These are phyloP conservation scores for Phytophthora europaea DNA, from an alignment of 352 stramenopile species.

Conservation along the genomic window DNA sequence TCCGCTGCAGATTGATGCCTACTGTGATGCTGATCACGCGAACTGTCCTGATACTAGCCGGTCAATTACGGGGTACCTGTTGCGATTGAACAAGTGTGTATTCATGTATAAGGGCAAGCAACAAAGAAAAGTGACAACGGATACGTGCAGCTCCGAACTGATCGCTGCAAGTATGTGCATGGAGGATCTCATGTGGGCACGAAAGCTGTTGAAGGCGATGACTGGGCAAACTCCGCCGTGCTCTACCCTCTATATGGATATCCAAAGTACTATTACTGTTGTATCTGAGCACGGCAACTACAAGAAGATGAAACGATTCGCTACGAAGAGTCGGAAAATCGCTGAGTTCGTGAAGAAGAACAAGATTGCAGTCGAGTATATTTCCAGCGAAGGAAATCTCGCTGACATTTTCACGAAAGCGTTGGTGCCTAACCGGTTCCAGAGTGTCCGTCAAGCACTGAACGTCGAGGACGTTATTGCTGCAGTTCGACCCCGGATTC, in stretches of 20 bases:
- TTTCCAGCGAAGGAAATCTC: too few species aligned
- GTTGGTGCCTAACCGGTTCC: not conserved
- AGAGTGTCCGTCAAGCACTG: not conserved
- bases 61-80: not conserved
- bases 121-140: not conserved
- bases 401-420: not conserved
- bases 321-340: not conserved
- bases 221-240: not conserved
- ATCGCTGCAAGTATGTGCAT: not conserved
- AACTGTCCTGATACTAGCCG: not conserved
- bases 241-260: not conserved
- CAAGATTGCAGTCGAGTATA: not conserved
- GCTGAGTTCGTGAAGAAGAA: not conserved
- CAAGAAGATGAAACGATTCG: not conserved
- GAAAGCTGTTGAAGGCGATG: not conserved
- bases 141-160: not conserved
- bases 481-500: too few species aligned
- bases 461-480: not conserved
- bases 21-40: not conserved
- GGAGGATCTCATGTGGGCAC: not conserved
- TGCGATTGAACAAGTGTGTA: not conserved
- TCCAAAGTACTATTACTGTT: not conserved
- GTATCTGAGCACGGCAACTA: not conserved
- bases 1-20: not conserved
- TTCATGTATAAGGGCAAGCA: not conserved